Percentiles rank a stretch among this genome's conserved stretches.
phyloP scores from a whole-genome alignment of 805 yeast species.

The Torulaspora quercuum region DNA sequence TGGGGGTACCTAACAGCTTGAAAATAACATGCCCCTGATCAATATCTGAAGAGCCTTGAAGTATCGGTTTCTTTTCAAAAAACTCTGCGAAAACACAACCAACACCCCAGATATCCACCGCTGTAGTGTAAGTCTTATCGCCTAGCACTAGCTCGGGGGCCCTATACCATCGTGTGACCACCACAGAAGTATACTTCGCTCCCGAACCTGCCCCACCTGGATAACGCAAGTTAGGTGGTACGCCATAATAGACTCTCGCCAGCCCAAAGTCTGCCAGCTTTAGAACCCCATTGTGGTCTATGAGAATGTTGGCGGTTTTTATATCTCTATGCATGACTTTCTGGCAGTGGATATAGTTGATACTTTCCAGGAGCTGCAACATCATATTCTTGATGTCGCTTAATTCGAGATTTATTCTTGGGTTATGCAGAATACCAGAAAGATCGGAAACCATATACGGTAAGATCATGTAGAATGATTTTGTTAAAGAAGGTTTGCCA shows the following conservation, averaged over 20 bases:
- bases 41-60: slow-evolving; percentile 79
- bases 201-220: slow-evolving; percentile 45
- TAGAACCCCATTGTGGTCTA: slow-evolving; percentile 70
- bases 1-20: slow-evolving; percentile 77
- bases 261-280: slow-evolving; percentile 96
- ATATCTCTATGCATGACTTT: slow-evolving; percentile 81
- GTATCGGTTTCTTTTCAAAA: slow-evolving; percentile 73
- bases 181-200: slow-evolving; percentile 56
- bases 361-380: slow-evolving; percentile 73
- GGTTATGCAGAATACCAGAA: slow-evolving; percentile 84
- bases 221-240: slow-evolving; percentile 47
- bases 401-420: slow-evolving; percentile 54
- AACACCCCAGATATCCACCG: slow-evolving; percentile 96
- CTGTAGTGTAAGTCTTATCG: slow-evolving; percentile 81
- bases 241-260: slow-evolving; percentile 71
- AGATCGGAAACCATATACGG: slow-evolving; percentile 92
- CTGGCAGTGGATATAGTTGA: slow-evolving; percentile 65
- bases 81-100: slow-evolving; percentile 96
- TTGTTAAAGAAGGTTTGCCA: slow-evolving; percentile 11
- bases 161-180: slow-evolving; percentile 96
- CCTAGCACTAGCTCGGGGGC: slow-evolving; percentile 93
- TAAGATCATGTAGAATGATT: slow-evolving; percentile 74
- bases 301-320: slow-evolving; percentile 90
- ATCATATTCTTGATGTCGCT: slow-evolving; percentile 80
- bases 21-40: slow-evolving; percentile 86